These are phyloP conservation scores for Penicilliopsis zonata DNA, from an alignment of 495 filamentous ascomycete genomes.

Conservation along the genomic window DNA sequence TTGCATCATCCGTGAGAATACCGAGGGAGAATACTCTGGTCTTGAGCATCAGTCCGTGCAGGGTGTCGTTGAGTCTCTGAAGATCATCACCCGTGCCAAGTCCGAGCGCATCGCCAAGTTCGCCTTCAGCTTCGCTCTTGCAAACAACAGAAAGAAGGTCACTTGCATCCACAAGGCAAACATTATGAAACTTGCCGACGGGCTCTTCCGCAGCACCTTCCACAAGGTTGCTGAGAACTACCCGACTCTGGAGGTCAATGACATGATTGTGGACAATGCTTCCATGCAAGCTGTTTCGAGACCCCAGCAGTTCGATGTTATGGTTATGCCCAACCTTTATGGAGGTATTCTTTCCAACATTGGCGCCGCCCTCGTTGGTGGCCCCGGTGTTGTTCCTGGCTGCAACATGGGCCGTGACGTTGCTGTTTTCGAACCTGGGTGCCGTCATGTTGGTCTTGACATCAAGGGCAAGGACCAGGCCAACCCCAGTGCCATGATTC, in stretches of 20 bases:
- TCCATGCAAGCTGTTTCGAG: slow-evolving; percentile 95
- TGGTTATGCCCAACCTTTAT: slow-evolving; percentile 99
- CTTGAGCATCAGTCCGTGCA: slow-evolving; percentile 96
- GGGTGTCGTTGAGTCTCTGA: slow-evolving; percentile 96
- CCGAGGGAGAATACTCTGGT: slow-evolving; percentile 97
- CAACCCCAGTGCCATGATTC: slow-evolving; percentile 90
- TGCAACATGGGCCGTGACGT: slow-evolving; percentile 99
- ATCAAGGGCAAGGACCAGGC: slow-evolving; percentile 99
- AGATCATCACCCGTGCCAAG: slow-evolving; percentile 98
- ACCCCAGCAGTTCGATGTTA: slow-evolving; percentile 97
- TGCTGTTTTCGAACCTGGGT: slow-evolving; percentile 97
- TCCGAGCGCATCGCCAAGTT: slow-evolving; percentile 98
- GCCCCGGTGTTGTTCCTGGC: slow-evolving; percentile 91
- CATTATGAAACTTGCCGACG: slow-evolving; percentile 99
- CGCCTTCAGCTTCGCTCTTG: slow-evolving; percentile 91
- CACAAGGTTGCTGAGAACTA: slow-evolving; percentile 85
- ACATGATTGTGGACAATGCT: slow-evolving; percentile 99
- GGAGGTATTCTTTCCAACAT: slow-evolving; percentile 99
- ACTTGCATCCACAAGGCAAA: slow-evolving; percentile 99
- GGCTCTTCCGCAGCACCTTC: slow-evolving; percentile 96
- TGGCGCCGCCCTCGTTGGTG: slow-evolving; percentile 94
- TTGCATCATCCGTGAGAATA: slow-evolving; percentile 99
- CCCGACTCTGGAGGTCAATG: slow-evolving; percentile 84
- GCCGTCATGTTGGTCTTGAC: slow-evolving; percentile 95
- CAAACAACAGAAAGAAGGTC: slow-evolving; percentile 97